phyloP scores from a whole-genome alignment of 75 land plant species.

The Pinus albicaulis region DNA sequence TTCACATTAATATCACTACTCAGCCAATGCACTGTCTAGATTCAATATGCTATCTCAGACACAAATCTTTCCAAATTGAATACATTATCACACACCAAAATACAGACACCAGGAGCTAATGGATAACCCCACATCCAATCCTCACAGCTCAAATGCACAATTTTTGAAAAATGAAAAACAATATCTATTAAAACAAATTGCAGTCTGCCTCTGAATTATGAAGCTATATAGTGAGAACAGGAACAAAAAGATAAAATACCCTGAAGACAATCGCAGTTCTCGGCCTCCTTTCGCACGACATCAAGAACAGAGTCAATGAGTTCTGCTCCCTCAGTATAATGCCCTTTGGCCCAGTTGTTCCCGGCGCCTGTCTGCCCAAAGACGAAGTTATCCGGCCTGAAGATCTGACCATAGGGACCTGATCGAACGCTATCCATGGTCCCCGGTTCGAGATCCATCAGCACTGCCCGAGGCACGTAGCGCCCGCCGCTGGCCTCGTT shows the following conservation, averaged over 20 bases:
- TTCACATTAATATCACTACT: no score
- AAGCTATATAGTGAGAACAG: no score
- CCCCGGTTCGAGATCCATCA: constrained; percentile 27
- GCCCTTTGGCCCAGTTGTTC: constrained; percentile 50
- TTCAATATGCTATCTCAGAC: no score
- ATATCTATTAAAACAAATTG: no score
- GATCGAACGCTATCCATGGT: constrained; percentile 34
- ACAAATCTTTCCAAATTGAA: no score
- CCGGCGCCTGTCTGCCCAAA: constrained; percentile 57
- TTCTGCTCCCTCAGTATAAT: constrained; percentile 61
- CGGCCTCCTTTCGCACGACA: constrained; percentile 49
- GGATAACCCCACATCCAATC: no score
- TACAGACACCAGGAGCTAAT: no score
- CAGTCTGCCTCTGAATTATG: no score
- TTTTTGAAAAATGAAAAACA: no score
- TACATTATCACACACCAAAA: no score
- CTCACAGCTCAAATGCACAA: no score
- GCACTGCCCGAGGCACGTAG: constrained; percentile 26
- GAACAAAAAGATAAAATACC: constrained; percentile 11
- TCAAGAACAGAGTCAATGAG: constrained; percentile 59
- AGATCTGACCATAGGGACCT: constrained; percentile 29
- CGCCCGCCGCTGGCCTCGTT: constrained; percentile 30
- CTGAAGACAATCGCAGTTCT: constrained; percentile 44
- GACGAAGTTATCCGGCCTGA: constrained; percentile 45
- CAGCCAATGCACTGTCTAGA: no score